Evolutionary conservation across 345 rosid genomes (phyloP).

Genomic region (Lepidium africanum): DNA sequence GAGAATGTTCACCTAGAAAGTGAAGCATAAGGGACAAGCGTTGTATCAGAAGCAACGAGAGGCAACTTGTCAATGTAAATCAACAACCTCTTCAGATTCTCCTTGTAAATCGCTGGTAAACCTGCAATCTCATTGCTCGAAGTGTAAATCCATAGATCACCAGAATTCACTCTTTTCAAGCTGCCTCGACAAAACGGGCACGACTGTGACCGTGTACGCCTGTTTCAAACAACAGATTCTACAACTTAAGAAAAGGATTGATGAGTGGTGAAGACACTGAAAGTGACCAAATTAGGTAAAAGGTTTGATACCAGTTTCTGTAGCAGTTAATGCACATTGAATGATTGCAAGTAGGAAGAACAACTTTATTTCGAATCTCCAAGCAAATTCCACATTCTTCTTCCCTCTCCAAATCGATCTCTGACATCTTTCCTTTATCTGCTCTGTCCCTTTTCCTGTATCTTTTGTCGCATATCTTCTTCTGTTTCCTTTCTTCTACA

Average conservation of each 20-base stretch:
- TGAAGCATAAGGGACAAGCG: constrained; percentile 40
- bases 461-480: constrained; percentile 49
- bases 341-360: constrained; percentile 78
- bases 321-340: constrained; percentile 80
- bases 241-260: background rate
- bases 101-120: constrained; percentile 42
- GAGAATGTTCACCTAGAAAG: constrained; percentile 24
- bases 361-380: constrained; percentile 63
- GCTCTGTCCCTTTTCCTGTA: constrained; percentile 41
- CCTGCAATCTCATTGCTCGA: constrained; percentile 43
- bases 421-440: constrained; percentile 63
- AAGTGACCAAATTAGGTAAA: background rate
- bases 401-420: constrained; percentile 75
- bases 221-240: constrained; percentile 4
- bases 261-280: background rate
- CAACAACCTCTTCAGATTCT: constrained; percentile 62
- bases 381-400: constrained; percentile 94
- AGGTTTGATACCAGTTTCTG: constrained; percentile 48
- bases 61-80: constrained; percentile 61
- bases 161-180: constrained; percentile 65
- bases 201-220: constrained; percentile 71
- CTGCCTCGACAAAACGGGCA: constrained; percentile 91
- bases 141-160: constrained; percentile 75
- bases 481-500: constrained; percentile 72
- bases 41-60: constrained; percentile 41